These are phyloP conservation scores for Rhizophagus prolifer DNA, from an alignment of 192 early-diverging fungal genomes.

Conservation along the genomic window DNA sequence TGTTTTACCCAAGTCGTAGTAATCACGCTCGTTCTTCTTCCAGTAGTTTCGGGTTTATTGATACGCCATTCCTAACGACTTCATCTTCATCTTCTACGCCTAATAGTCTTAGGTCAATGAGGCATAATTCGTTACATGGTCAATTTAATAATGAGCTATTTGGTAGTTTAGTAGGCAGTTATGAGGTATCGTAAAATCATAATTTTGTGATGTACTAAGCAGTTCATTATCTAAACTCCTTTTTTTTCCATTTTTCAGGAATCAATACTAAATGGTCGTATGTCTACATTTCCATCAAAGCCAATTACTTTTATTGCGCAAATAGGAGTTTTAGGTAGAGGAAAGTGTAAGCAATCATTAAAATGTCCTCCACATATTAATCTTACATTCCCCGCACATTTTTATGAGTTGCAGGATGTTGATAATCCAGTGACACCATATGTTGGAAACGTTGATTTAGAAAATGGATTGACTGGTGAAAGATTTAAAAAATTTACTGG, in stretches of 20 bases:
- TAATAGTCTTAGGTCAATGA: too few species aligned
- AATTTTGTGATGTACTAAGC: too few species aligned
- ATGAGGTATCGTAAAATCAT: too few species aligned
- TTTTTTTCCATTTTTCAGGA: constrained; percentile 40
- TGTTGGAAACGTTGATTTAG: constrained; percentile 71
- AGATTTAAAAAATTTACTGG: constrained; percentile 42
- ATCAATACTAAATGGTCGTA: constrained; percentile 71
- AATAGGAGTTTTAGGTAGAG: constrained; percentile 66
- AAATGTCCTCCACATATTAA: constrained; percentile 67
- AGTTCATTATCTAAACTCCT: too few species aligned
- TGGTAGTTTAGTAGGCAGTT: too few species aligned
- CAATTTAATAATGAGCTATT: too few species aligned
- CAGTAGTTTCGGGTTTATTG: too few species aligned
- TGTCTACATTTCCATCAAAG: constrained; percentile 73
- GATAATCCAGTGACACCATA: constrained; percentile 63
- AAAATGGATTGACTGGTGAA: constrained; percentile 45
- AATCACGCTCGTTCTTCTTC: too few species aligned
- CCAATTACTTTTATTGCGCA: constrained; percentile 71
- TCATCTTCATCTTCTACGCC: too few species aligned
- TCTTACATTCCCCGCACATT: constrained; percentile 69
- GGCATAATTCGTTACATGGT: too few species aligned
- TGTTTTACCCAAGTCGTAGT: too few species aligned
- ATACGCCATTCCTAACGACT: too few species aligned
- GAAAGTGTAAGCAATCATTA: constrained; percentile 59
- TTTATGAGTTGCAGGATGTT: constrained; percentile 65